Base-by-base conservation (phyloP, 75 land plant species). In the Pinus albicaulis region DNA sequence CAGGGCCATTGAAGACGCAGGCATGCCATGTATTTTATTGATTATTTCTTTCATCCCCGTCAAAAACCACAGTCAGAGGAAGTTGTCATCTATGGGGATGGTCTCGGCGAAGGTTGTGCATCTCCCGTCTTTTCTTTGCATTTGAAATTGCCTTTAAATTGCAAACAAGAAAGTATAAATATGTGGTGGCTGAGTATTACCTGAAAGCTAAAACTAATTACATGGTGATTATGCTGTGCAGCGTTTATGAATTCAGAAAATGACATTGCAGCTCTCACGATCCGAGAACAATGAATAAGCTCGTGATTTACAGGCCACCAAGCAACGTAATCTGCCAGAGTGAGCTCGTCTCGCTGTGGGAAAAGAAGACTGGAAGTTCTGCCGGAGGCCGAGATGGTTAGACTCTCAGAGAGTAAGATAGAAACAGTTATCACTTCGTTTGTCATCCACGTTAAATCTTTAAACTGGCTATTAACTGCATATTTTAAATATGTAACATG, bases 251-350 rank as follows among this genome's bases (percentile, higher is more conserved):
- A 79, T 23, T 77, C 31, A 3, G 88, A 86, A 52, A 86, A 80
- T 22, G 88, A 86, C 52, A 74, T 86, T 36, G 88, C 81, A 17
- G 78, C 80, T 3, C 78, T 74, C 36, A 78, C 82, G 19, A 86
- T 80, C 80, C 86, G 5, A 56, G 79, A 55, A 62, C 56, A 5
- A 31, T 44, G 16, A 83, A 83, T n/a, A 73, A 71, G 8, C 57
- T 77, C 2, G 69, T 83, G 4, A 77, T 84, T 44, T 77, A 62
- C 75, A 79, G 76, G 58, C 88, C 88, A 5, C 74, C 82, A 8
- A 26, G 31, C 19, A 86, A 86, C 74, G 74, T 83, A 7, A 77
- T 83, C 0, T 58, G 86, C 20, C 88, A 83, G 75, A 72, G 31
- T 1, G 88, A 83, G 41, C 44, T 86, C 59, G 52, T 86, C 3